A percentile compares a stretch with the other conserved stretches of the same genome.
phyloP scores from a whole-genome alignment of 805 yeast genomes.

The Metschnikowia aberdeeniae region DNA sequence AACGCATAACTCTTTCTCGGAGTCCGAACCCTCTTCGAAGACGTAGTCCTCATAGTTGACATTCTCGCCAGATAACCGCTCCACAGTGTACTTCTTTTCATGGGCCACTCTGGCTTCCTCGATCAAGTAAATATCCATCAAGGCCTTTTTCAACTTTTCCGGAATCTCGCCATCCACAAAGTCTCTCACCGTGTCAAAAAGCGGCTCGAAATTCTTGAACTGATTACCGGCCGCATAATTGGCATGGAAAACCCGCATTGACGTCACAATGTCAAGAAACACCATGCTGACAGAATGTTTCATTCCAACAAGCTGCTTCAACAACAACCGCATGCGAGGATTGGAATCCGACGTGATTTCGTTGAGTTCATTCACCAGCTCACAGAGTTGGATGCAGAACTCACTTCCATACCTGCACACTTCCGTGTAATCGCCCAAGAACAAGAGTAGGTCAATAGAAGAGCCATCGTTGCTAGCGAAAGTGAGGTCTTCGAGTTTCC shows the following conservation, averaged over 20 bases:
- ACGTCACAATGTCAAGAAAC: constrained; percentile 30
- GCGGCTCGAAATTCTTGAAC: constrained; percentile 28
- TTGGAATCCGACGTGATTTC: constrained; percentile 8
- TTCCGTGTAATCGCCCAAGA: constrained; percentile 20
- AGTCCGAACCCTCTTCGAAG: constrained; percentile 3
- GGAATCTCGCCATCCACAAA: constrained; percentile 25
- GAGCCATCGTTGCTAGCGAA: constrained; percentile 18
- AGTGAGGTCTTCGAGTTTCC: constrained; percentile 35
- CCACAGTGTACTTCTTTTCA: constrained; percentile 35
- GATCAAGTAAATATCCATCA: constrained; percentile 43
- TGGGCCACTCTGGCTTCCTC: constrained; percentile 47
- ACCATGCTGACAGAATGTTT: constrained; percentile 22
- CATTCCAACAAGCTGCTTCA: constrained; percentile 23
- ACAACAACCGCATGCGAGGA: constrained; percentile 7
- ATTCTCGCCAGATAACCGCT: constrained; percentile 51
- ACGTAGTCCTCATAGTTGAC: constrained; percentile 33
- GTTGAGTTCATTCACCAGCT: constrained; percentile 7
- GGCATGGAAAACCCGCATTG: constrained; percentile 31
- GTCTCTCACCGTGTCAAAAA: constrained; percentile 23
- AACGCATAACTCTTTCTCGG: constrained; percentile 40
- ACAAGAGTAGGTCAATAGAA: constrained; percentile 21
- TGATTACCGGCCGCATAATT: constrained; percentile 22
- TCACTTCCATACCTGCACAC: constrained; percentile 14
- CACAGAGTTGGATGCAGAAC: constrained; percentile 10
- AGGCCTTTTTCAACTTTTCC: constrained; percentile 22